Percentiles rank a stretch among this genome's conserved stretches.
These are phyloP conservation scores for Geotrichum cucujoidarum DNA, from an alignment of 1,139 yeast genomes.

Conservation along the genomic window DNA sequence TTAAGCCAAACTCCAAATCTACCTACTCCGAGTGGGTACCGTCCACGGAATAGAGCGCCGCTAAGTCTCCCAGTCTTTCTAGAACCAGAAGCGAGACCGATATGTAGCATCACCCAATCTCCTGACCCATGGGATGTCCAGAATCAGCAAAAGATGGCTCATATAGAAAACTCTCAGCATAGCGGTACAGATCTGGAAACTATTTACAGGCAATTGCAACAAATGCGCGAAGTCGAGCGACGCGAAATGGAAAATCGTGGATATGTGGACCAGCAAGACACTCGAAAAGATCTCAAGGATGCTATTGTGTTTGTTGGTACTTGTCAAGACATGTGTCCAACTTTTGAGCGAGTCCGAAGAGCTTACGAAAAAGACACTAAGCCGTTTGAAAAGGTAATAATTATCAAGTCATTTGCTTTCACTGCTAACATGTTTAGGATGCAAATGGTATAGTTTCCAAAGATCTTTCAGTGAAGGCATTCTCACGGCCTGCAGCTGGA, in stretches of 20 bases:
- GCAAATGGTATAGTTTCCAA: slow-evolving; percentile 58
- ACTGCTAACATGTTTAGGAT: slow-evolving; percentile 10
- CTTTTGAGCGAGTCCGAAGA: slow-evolving; percentile 85
- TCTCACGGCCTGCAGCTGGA: slow-evolving; percentile 96
- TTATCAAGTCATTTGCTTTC: background rate
- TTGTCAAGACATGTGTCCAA: slow-evolving; percentile 92
- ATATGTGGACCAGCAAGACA: slow-evolving; percentile 83
- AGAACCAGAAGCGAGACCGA: slow-evolving; percentile 4
- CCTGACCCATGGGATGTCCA: slow-evolving; percentile 48
- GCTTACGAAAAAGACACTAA: slow-evolving; percentile 84
- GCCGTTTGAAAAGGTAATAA: slow-evolving; percentile 60
- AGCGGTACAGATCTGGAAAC: slow-evolving; percentile 44
- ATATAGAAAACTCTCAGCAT: slow-evolving; percentile 38
- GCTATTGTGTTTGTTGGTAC: slow-evolving; percentile 87
- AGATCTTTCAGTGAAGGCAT: slow-evolving; percentile 76
- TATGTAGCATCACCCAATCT: slow-evolving; percentile 7
- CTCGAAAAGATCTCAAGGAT: slow-evolving; percentile 72
- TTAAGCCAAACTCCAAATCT: slow-evolving; percentile 14
- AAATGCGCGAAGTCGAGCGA: slow-evolving; percentile 73
- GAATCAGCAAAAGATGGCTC: slow-evolving; percentile 47
- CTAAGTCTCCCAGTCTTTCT: slow-evolving; percentile 10
- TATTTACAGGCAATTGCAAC: slow-evolving; percentile 55
- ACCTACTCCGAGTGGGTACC: slow-evolving; percentile 20
- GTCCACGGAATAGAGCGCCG: slow-evolving; percentile 9
- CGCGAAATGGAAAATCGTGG: slow-evolving; percentile 75